Base-by-base conservation (phyloP, 306 rosid species). In the Prunus campanulata region DNA sequence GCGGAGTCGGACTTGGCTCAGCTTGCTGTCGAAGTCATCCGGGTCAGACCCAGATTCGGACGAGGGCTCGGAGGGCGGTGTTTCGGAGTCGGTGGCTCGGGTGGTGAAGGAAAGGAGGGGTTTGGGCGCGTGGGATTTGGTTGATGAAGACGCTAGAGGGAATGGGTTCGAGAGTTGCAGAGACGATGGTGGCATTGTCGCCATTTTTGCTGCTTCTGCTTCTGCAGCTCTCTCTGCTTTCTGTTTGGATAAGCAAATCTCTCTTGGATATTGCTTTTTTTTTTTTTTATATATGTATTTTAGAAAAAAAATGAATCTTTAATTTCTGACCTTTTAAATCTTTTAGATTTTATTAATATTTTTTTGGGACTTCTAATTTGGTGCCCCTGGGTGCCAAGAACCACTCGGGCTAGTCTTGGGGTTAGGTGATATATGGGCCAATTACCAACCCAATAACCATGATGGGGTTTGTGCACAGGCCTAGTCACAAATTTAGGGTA, bases 81-180 rank as follows among this genome's bases (percentile, higher is more conserved):
- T 66, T 59, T 91, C 85, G 6, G 93, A 78, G 42, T 88, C 93
- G 52, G 88, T 67, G 74, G 96, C 91, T 47, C 85, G 83, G 74
- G 83, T 61, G 14, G 70, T 60, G 86, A 92, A 83, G 82, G 80
- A 78, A 64, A 63, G 66, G 24, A 61, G 14, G 48, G 66, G 82
- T 61, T 56, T 90, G 47, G 75, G 84, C 18, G 27, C 20, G 65
- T 70, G 81, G 75, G 78, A 54, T 78, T 89, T 93, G 76, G 82
- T 35, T 5, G 84, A 70, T 12, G 87, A 54, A 5, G 84, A 78
- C 7, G 80, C 66, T 44, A 78, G 80, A 6, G 88, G 81, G 64
- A 88, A 83, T 49, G 87, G 56, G 70, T 71, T 83, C 1, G 91
- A 70, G 78, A 89, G 68, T 42, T 83, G 89, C 12, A 90, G 57